Conservation (phyloP, 1,139 yeast genomes). For the Candida sp. region DNA sequence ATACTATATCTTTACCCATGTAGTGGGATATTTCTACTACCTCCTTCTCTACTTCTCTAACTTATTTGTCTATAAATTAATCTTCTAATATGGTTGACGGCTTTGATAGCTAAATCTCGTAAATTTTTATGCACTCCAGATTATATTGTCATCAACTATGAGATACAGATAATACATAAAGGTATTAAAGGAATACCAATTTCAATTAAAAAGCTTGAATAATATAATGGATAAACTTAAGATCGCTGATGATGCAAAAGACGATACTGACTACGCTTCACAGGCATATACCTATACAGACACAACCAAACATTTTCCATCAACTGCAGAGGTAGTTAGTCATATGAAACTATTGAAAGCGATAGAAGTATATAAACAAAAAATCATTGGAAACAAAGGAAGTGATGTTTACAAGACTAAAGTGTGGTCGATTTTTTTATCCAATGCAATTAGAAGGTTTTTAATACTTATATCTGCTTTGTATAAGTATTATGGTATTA, state of each 20-base stretch:
- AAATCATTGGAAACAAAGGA: slow-evolving; percentile 8
- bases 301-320: slow-evolving; percentile 5
- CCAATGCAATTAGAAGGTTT: slow-evolving; percentile 28
- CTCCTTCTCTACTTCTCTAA: too few species aligned
- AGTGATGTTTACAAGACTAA: slow-evolving; percentile 13
- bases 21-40: too few species aligned
- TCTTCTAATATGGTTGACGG: too few species aligned
- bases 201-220: background rate
- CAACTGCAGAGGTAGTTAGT: slow-evolving; percentile 19
- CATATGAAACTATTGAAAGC: slow-evolving; percentile 31
- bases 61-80: too few species aligned
- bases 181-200: too few species aligned
- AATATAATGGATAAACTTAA: background rate
- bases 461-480: slow-evolving; percentile 21
- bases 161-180: too few species aligned
- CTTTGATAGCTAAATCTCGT: background rate
- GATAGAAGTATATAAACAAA: slow-evolving; percentile 19
- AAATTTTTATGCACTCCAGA: background rate
- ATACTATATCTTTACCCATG: too few species aligned
- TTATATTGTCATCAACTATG: background rate
- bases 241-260: background rate
- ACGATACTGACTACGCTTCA: background rate
- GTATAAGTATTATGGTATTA: slow-evolving; percentile 3
- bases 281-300: background rate
- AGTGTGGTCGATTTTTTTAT: slow-evolving; percentile 27